Percentiles rank a stretch among this genome's conserved stretches.
These are phyloP conservation scores for Guadua angustifolia DNA, from an alignment of 176 grass and related monocot genomes.

Conservation along the genomic window DNA sequence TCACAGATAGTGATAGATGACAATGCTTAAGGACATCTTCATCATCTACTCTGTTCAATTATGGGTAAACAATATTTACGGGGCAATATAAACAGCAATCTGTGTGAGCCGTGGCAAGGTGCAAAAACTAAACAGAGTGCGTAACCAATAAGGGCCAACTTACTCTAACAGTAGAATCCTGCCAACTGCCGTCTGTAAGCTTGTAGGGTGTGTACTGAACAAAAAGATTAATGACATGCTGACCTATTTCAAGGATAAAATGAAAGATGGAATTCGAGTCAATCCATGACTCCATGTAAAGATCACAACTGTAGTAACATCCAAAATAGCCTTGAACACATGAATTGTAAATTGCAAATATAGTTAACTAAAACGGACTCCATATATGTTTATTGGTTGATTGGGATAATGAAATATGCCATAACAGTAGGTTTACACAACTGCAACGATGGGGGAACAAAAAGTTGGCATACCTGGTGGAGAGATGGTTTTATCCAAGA, in stretches of 20 bases:
- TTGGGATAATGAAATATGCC: slow-evolving; percentile 25
- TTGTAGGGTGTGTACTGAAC: slow-evolving; percentile 95
- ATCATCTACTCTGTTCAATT: neutral
- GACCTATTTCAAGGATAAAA: slow-evolving; percentile 62
- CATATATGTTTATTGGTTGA: slow-evolving; percentile 12
- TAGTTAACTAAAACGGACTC: slow-evolving; percentile 11
- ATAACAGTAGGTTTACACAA: slow-evolving; percentile 15
- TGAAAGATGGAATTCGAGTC: slow-evolving; percentile 20
- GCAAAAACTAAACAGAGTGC: neutral
- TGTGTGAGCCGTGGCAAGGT: neutral
- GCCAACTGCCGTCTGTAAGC: slow-evolving; percentile 82
- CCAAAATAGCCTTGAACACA: slow-evolving; percentile 15
- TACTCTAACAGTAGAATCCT: slow-evolving; percentile 85
- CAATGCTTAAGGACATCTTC: slow-evolving; percentile 16
- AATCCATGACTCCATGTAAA: slow-evolving; percentile 21
- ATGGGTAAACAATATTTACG: neutral
- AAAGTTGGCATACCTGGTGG: slow-evolving; percentile 66
- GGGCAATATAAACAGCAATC: slow-evolving; percentile 18
- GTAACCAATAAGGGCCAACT: slow-evolving; percentile 47
- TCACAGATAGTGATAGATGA: slow-evolving; percentile 15
- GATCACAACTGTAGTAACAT: slow-evolving; percentile 22
- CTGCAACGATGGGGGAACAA: neutral
- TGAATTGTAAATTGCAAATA: slow-evolving; percentile 7
- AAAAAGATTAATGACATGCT: slow-evolving; percentile 96
- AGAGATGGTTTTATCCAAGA: slow-evolving; percentile 93